Evolutionary conservation across 2,329 filamentous ascomycete genomes (phyloP).

Genomic region (Fusarium zealandicum): DNA sequence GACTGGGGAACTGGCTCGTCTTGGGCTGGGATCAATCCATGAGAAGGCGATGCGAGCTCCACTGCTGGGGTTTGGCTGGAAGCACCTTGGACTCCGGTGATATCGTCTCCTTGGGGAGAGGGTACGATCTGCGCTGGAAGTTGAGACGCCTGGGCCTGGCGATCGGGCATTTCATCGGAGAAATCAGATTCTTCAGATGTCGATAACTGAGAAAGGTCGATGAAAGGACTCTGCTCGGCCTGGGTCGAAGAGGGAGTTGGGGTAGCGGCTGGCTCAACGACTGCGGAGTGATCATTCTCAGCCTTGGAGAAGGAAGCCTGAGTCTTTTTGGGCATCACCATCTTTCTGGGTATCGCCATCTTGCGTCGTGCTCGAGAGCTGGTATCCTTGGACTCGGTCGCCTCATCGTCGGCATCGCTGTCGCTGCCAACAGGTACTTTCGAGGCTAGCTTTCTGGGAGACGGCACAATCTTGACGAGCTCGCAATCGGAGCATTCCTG

Average conservation of each 20-base stretch:
- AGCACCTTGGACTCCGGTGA: no score
- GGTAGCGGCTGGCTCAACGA: not conserved
- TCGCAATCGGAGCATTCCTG: slow-evolving; percentile 11
- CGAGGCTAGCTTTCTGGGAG: slow-evolving; percentile 4
- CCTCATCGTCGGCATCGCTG: slow-evolving; percentile 11
- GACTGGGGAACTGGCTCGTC: not conserved
- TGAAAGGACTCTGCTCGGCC: not conserved
- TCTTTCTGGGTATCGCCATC: slow-evolving; percentile 1
- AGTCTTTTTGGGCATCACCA: not conserved
- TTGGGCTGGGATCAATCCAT: not conserved
- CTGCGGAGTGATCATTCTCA: not conserved
- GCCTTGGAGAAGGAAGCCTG: not conserved
- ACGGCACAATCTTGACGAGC: slow-evolving; percentile 2
- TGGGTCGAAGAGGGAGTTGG: not conserved
- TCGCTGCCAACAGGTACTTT: not conserved
- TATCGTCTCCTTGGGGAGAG: not conserved
- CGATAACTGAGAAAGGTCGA: slow-evolving; percentile 20
- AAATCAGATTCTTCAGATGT: slow-evolving; percentile 20
- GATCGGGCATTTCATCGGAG: slow-evolving; percentile 8
- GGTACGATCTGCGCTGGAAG: not conserved
- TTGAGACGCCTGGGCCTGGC: not conserved
- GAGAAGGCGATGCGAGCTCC: not conserved
- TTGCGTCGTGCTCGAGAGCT: not conserved
- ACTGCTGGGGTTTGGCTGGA: not conserved
- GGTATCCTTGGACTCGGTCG: not conserved